phyloP scores from a whole-genome alignment of 331 rosid genomes.

The Prunus yedoensis region DNA sequence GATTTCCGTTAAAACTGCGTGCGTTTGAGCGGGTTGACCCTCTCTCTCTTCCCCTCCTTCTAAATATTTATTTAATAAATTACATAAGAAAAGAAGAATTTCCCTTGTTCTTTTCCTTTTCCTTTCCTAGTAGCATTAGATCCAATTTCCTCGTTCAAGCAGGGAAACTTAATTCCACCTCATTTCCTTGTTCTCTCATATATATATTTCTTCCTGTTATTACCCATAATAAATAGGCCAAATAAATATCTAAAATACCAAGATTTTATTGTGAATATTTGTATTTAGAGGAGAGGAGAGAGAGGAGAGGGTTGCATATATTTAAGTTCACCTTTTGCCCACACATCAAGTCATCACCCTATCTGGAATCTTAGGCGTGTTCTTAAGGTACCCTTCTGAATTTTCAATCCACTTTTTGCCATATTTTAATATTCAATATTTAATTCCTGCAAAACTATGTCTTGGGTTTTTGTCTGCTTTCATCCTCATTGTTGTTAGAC shows the following conservation, averaged over 20 bases:
- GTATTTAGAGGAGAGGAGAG: not conserved
- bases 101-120: not conserved
- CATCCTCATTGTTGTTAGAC: constrained; percentile 27
- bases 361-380: constrained; percentile 29
- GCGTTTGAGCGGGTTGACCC: constrained; percentile 40
- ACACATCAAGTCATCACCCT: constrained; percentile 22
- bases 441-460: constrained; percentile 11
- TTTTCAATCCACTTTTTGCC: constrained; percentile 1
- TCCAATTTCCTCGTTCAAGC: constrained; percentile 24
- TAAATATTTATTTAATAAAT: not conserved
- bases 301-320: not conserved
- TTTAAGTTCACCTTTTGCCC: constrained; percentile 11
- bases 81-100: not conserved
- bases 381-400: constrained; percentile 21
- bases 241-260: not conserved
- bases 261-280: not conserved
- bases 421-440: not conserved
- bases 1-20: constrained; percentile 52
- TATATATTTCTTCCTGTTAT: not conserved
- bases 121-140: constrained; percentile 13
- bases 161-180: constrained; percentile 18
- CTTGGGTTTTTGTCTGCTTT: constrained; percentile 18
- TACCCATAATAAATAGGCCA: not conserved
- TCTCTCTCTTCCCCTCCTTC: constrained; percentile 6
- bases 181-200: not conserved